Base-by-base conservation (phyloP, 306 rosid genomes). In the Trifolium pratense region DNA sequence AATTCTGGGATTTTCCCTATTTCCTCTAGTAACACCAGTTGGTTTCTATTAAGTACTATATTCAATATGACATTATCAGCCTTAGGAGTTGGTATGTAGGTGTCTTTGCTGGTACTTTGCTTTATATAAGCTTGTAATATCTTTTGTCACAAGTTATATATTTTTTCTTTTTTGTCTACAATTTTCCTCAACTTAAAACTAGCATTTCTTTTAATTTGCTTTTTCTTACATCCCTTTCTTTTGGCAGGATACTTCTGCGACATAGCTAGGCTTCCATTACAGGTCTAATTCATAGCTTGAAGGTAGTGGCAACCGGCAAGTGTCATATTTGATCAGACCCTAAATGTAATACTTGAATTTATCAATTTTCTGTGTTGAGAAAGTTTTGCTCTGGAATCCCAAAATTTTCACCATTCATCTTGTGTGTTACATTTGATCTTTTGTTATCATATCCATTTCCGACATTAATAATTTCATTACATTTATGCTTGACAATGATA, bases 211-310 rank as follows among this genome's bases (percentile, higher is more conserved):
- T 43, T 46, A 46, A 52, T 7, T 51, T 51, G 20, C 5, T 51
- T 52, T 52, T 18, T 20, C 59, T 53, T 53, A 53, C 59, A 20
- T 9, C 34, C 34, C 13, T 15, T 56, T 56, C 15, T 13, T 13
- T 68, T 52, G 53, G 70, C 87, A 76, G 84, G 77, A 76, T 34
- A 13, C 23, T 76, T 56, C 1, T n/a, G 17, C 39, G 62, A 18
- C 63, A 68, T 23, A 56, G 62, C 36, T 23, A 56, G 62, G 32
- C 62, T 56, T 56, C 62, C 62, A 56, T 56, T 56, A 56, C 32
- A 23, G 32, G 11, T 56, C 7, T 55, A 56, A 56, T 23, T 56
- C 36, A 32, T 23, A 56, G 62, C 17, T 56, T 32, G 9, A 56
- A 23, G 21, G 62, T 56, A 4, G 31, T 20, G 29, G 29, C 59